Percentiles rank a stretch among this genome's conserved stretches.
Evolutionary conservation across 2,329 filamentous ascomycete species (phyloP).

Genomic region (Scortechinia acanthostroma): DNA sequence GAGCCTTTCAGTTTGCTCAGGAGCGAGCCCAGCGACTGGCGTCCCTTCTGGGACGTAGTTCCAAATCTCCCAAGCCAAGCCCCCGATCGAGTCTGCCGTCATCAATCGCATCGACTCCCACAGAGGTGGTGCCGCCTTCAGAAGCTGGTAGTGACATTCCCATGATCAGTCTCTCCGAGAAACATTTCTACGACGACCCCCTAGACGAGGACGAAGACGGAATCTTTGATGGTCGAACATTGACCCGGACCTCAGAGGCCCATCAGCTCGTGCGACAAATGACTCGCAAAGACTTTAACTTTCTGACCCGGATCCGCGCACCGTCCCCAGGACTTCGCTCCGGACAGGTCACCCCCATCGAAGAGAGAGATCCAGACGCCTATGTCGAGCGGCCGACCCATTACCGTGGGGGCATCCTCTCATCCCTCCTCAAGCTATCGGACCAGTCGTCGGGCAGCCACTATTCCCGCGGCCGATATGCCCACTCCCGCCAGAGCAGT

Average conservation of each 20-base stretch:
- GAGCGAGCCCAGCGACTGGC: constrained; percentile 20
- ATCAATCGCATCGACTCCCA: constrained; percentile 17
- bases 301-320: constrained; percentile 19
- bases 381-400: constrained; percentile 62
- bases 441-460: neutral
- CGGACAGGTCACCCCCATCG: constrained; percentile 19
- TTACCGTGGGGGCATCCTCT: constrained; percentile 69
- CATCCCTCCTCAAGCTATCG: constrained; percentile 66
- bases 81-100: constrained; percentile 15
- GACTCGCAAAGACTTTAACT: constrained; percentile 19
- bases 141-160: constrained; percentile 22
- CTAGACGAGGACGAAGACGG: constrained; percentile 19
- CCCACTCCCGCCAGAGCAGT: constrained; percentile 18
- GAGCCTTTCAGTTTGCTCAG: constrained; percentile 21
- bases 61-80: constrained; percentile 17
- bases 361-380: constrained; percentile 38
- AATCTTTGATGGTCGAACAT: constrained; percentile 10
- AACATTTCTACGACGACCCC: constrained; percentile 16
- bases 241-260: constrained; percentile 14
- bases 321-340: constrained; percentile 19
- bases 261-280: constrained; percentile 22
- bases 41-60: constrained; percentile 18
- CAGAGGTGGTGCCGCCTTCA: constrained; percentile 12
- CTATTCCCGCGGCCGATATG: constrained; percentile 8
- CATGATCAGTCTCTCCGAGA: constrained; percentile 21